Evolutionary conservation across 2,329 filamentous ascomycete species (phyloP), one percentile per base, ranked within the genome.

Genomic region (Venturiaceae sp.): DNA sequence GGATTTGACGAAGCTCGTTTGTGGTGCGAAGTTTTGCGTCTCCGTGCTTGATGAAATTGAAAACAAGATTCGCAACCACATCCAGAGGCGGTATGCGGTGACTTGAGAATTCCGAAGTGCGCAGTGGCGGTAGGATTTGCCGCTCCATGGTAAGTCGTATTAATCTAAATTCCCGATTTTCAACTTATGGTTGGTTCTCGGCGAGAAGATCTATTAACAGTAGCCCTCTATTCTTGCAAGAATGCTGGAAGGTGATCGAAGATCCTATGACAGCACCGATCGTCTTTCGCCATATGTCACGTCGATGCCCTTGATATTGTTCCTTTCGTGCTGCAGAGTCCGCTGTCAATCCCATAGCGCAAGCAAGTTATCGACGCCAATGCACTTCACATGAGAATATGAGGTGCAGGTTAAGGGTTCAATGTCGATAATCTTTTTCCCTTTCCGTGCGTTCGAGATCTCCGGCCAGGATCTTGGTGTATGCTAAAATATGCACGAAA

Each of bases 1-100:
- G 33, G 26, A 23, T 61, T 58, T 23, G 53, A 59, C 46, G 62
- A 63, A 36, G 61, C 60, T 3, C 39, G 36, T 6, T 50, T 62
- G n/a, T 63, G 62, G 62, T 62, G 62, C 50, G 57, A 62, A n/a
- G 46, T 61, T 21, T 41, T 63, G 23, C 58, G 56, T 39, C 56
- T 61, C 28, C 54, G 54, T 23, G 19, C 32, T 19, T 53, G 32
- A 37, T n/a, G 52, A 36, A 19, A n/a, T 13, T 37, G 6, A 16
- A 23, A 34, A 34, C 4, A 50, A 39, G 36, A 26, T 19, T 36
- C 39, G 41, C 21, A n/a, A 26, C 44, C 1, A 30, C 9, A 13
- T 7, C 23, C 9, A 30, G 5, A 30, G 26, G 23, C 13, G 19
- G 14, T 26, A 30, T n/a, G 23, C 13, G 23, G 30, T 16, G 44